These are phyloP conservation scores for Suillus paluster DNA, from an alignment of 768 basidiomycete species.

Conservation along the genomic window DNA sequence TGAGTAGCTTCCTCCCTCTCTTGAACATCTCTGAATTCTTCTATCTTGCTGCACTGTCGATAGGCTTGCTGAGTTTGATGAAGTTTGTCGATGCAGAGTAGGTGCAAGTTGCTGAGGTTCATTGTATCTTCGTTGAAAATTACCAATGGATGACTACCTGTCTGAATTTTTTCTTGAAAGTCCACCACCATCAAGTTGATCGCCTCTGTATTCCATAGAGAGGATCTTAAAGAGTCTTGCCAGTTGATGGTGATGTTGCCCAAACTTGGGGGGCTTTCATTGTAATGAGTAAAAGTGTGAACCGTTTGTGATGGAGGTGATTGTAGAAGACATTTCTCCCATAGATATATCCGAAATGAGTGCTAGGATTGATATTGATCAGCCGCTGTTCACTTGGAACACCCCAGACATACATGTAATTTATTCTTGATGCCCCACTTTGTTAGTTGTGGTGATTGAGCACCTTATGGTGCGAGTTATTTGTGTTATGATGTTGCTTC, in stretches of 20 bases:
- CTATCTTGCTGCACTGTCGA: neutral
- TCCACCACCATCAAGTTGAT: neutral
- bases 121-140: conserved; percentile 1
- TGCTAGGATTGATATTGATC: neutral
- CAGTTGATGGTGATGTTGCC: neutral
- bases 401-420: conserved; percentile 6
- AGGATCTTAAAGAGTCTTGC: conserved; percentile 4
- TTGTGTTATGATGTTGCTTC: too few relatives aligned
- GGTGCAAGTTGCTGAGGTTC: neutral
- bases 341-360: conserved; percentile 1
- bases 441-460: too few relatives aligned
- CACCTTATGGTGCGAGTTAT: too few relatives aligned
- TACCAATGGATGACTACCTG: neutral
- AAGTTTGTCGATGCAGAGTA: conserved; percentile 3
- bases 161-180: conserved; percentile 2
- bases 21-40: neutral
- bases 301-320: neutral
- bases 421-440: conserved; percentile 3
- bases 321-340: neutral
- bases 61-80: neutral
- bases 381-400: neutral
- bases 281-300: conserved; percentile 3
- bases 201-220: conserved; percentile 8
- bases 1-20: neutral
- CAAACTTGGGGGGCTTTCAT: conserved; percentile 1